Percentiles rank a stretch among this genome's conserved stretches.
Evolutionary conservation across 1,284 basidiomycete genomes (phyloP).

Genomic region (Schizophyllum commune): DNA sequence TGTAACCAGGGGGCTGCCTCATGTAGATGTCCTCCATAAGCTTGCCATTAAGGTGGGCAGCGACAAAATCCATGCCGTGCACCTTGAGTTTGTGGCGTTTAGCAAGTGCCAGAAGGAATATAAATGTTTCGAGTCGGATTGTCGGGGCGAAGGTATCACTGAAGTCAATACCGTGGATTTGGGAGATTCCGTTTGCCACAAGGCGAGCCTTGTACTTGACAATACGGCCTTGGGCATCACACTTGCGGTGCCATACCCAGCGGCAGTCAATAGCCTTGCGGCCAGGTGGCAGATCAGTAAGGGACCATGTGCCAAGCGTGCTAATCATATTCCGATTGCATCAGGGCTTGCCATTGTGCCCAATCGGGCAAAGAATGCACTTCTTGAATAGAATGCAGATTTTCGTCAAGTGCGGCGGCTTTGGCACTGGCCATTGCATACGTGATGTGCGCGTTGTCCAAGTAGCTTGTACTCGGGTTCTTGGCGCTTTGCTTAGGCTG

Average conservation of each 20-base stretch:
- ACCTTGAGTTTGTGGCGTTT: slow-evolving; percentile 15
- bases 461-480: neutral
- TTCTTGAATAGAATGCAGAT: slow-evolving; percentile 5
- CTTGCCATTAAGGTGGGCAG: slow-evolving; percentile 26
- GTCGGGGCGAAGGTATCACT: slow-evolving; percentile 22
- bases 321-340: slow-evolving; percentile 21
- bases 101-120: slow-evolving; percentile 19
- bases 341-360: slow-evolving; percentile 23
- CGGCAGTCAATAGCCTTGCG: slow-evolving; percentile 13
- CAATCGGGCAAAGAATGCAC: slow-evolving; percentile 11
- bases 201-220: slow-evolving; percentile 26
- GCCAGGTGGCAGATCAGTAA: slow-evolving; percentile 15
- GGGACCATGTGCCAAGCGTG: slow-evolving; percentile 17
- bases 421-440: neutral
- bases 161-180: slow-evolving; percentile 26
- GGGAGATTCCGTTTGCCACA: slow-evolving; percentile 17
- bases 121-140: slow-evolving; percentile 17
- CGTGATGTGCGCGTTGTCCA: neutral
- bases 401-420: slow-evolving; percentile 2
- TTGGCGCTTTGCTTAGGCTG: too few relatives aligned
- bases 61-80: slow-evolving; percentile 24
- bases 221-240: slow-evolving; percentile 18
- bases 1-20: slow-evolving; percentile 23
- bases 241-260: slow-evolving; percentile 23
- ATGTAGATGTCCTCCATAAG: slow-evolving; percentile 34